Evolutionary conservation across 441 rosid genomes (phyloP).

Genomic region (Croton setiger): DNA sequence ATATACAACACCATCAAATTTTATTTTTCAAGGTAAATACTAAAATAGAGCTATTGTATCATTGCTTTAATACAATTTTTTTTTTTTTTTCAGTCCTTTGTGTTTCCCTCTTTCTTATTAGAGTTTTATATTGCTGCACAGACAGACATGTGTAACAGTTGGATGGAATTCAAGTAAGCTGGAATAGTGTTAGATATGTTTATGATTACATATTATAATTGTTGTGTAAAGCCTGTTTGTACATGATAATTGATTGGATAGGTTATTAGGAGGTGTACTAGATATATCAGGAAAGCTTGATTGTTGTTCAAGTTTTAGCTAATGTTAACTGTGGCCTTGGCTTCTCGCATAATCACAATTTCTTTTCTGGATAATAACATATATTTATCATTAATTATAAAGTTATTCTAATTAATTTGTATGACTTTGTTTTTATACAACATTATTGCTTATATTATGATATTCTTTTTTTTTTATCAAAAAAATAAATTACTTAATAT

Average conservation of each 20-base stretch:
- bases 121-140: neutral
- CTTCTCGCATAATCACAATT: neutral
- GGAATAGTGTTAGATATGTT: neutral
- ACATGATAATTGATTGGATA: neutral
- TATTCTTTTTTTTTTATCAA: too few relatives aligned
- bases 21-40: constrained; percentile 17
- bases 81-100: neutral
- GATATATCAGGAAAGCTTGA: neutral
- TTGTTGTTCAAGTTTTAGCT: neutral
- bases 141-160: neutral
- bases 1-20: neutral
- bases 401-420: too few relatives aligned
- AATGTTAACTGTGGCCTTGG: neutral
- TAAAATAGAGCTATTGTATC: constrained; percentile 8
- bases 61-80: neutral
- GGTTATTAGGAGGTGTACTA: neutral
- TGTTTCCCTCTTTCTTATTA: neutral
- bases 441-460: too few relatives aligned
- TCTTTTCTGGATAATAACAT: too few relatives aligned
- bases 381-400: too few relatives aligned
- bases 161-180: neutral
- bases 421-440: too few relatives aligned
- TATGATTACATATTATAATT: too few relatives aligned
- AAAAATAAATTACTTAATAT: too few relatives aligned
- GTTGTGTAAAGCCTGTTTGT: neutral